Base-by-base conservation (phyloP, 495 filamentous ascomycete species). In the Cairneyella variabilis region DNA sequence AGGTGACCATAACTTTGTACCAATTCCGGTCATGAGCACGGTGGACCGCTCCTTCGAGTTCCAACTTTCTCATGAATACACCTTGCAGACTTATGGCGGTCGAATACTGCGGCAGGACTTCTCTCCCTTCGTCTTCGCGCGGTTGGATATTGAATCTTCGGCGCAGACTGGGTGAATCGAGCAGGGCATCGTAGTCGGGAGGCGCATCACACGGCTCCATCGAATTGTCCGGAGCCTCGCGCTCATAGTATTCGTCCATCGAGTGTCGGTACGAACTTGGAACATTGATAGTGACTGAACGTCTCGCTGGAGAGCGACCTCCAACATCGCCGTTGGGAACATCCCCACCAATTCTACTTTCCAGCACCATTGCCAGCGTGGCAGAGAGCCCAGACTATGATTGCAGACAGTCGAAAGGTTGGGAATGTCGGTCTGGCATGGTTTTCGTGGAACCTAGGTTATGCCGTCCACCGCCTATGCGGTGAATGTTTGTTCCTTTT, bases 1-100 rank as follows among this genome's bases (percentile, higher is more conserved):
- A 65, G n/a, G 74, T 70, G 6, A 77, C 75, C 54, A 78, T 82
- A 3, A 76, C 75, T 55, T 73, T 73, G 48, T 69, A 66, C 82
- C 82, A 85, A 48, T 71, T 70, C 28, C 77, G 69, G 53, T 76
- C 68, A 28, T 70, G 64, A 44, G 80, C 71, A 11, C 71, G 63
- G 50, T 80, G 73, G 34, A 80, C 78, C 12, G 80, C 76, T 36
- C 74, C 70, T 36, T 73, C 68, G n/a, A 83, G 66, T 60, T 85
- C 82, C 66, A 76, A 71, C 66, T 83, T 83, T 43, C 68, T 68
- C 57, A 71, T 67, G 46, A 84, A 77, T 3, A 79, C 66, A 10
- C 70, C 75, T 58, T 80, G 76, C 11, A 74, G 58, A 42, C 74
- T 65, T 6, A 84, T 58, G 16, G 75, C 73, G 61, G 76, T 82